Conservation (phyloP, 2,329 filamentous ascomycete genomes). For the Colletotrichum filicis region DNA sequence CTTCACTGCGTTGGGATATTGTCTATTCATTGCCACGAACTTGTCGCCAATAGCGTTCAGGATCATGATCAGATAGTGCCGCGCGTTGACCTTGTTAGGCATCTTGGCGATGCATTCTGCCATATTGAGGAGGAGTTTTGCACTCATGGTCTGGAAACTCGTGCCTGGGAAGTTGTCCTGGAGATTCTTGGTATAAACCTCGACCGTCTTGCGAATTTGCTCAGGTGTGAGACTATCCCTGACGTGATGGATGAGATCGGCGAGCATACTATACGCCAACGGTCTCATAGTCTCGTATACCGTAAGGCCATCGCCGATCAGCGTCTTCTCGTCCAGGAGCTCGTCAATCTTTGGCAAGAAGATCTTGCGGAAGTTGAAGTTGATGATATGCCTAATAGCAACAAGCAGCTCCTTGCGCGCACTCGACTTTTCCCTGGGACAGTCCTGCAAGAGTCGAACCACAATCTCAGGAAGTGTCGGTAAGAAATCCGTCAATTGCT, state of each 20-base stretch:
- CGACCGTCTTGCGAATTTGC: constrained; percentile 94
- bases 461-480: constrained; percentile 88
- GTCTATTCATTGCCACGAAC: constrained; percentile 96
- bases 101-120: constrained; percentile 97
- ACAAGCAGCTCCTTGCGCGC: constrained; percentile 95
- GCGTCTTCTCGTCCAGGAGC: constrained; percentile 89
- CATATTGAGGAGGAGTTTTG: constrained; percentile 96
- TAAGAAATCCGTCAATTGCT: constrained; percentile 88
- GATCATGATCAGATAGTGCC: constrained; percentile 97
- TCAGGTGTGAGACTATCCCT: constrained; percentile 87
- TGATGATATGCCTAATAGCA: constrained; percentile 97
- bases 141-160: constrained; percentile 99
- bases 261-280: constrained; percentile 97
- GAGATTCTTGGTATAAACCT: constrained; percentile 96
- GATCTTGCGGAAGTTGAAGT: constrained; percentile 97
- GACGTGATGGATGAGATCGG: constrained; percentile 97
- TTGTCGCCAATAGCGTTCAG: constrained; percentile 98
- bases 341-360: constrained; percentile 96
- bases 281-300: constrained; percentile 97
- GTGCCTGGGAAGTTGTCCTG: constrained; percentile 97
- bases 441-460: constrained; percentile 91
- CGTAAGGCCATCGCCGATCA: constrained; percentile 95
- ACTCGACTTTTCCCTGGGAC: constrained; percentile 91
- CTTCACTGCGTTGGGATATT: constrained; percentile 95
- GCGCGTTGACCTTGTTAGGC: constrained; percentile 90